These are phyloP conservation scores for Xanthoceras sorbifolium DNA, from an alignment of 345 rosid species.

Conservation along the genomic window DNA sequence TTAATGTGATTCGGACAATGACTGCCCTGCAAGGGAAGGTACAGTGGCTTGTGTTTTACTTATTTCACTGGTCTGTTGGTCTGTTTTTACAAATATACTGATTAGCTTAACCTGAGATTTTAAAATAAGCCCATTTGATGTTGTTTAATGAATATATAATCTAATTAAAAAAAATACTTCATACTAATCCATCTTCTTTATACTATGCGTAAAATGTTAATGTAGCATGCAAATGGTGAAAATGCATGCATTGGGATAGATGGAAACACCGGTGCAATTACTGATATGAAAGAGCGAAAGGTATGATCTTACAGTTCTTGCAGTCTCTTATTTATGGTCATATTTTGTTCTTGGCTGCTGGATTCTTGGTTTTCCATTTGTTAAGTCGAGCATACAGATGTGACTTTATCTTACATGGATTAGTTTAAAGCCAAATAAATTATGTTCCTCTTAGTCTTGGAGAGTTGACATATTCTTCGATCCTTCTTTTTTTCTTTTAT, in stretches of 20 bases:
- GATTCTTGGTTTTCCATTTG: neutral
- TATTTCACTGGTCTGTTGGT: neutral
- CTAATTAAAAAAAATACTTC: too few species aligned
- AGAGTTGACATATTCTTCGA: too few species aligned
- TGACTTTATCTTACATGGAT: neutral
- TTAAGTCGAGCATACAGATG: slow-evolving; percentile 7
- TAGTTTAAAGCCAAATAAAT: neutral
- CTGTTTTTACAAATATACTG: neutral
- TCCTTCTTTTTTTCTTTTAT: neutral
- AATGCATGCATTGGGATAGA: slow-evolving; percentile 97
- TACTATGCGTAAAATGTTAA: slow-evolving; percentile 8
- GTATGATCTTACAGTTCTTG: slow-evolving; percentile 32
- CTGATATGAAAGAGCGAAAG: slow-evolving; percentile 91
- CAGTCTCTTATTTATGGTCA: neutral
- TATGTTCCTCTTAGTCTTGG: neutral
- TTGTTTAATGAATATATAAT: too few species aligned
- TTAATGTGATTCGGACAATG: slow-evolving; percentile 80
- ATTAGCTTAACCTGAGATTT: neutral
- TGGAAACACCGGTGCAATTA: slow-evolving; percentile 84
- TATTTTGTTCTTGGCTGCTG: neutral
- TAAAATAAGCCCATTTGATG: neutral
- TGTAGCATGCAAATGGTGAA: slow-evolving; percentile 94
- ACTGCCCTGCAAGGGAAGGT: slow-evolving; percentile 93
- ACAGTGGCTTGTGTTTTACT: slow-evolving; percentile 5
- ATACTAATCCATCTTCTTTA: neutral